A percentile compares a stretch with the other conserved stretches of the same genome.
phyloP scores from a whole-genome alignment of 2,329 filamentous ascomycete genomes.

The Trichophyton simii region DNA sequence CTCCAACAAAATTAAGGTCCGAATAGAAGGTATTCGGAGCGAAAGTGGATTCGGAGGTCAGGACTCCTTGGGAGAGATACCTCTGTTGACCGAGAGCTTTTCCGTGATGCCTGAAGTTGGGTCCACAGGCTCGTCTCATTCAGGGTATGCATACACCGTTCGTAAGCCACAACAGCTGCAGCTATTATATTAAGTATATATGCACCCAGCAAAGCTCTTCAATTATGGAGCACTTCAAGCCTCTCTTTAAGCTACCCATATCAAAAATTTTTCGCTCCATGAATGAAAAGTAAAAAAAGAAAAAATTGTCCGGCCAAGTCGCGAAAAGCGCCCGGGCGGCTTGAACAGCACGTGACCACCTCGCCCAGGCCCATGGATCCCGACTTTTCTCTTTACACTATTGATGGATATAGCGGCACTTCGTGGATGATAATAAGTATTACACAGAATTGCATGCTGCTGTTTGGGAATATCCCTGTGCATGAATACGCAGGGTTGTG shows the following conservation, averaged over 20 bases:
- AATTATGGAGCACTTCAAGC: not conserved
- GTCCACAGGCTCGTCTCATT: not conserved
- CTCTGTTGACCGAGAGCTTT: not conserved
- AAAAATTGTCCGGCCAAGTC: not conserved
- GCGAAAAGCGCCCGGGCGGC: not conserved
- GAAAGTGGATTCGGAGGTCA: not conserved
- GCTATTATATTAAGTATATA: not conserved
- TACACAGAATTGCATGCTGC: no score
- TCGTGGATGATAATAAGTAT: no score
- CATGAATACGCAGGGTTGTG: no score
- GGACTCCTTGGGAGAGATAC: not conserved
- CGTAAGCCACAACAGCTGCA: not conserved
- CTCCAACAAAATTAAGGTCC: not conserved
- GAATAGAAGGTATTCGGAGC: not conserved
- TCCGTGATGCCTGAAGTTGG: not conserved
- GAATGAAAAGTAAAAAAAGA: not conserved
- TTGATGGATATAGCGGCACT: no score
- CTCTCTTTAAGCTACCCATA: not conserved
- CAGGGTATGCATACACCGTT: not conserved
- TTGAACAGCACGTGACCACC: not conserved
- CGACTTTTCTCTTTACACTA: no score
- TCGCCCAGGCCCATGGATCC: no score
- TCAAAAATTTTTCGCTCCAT: not conserved
- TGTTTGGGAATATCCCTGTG: no score
- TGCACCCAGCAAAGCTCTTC: not conserved